Conservation (phyloP, 2,329 filamentous ascomycete species). For the Metarhizium humberi region DNA sequence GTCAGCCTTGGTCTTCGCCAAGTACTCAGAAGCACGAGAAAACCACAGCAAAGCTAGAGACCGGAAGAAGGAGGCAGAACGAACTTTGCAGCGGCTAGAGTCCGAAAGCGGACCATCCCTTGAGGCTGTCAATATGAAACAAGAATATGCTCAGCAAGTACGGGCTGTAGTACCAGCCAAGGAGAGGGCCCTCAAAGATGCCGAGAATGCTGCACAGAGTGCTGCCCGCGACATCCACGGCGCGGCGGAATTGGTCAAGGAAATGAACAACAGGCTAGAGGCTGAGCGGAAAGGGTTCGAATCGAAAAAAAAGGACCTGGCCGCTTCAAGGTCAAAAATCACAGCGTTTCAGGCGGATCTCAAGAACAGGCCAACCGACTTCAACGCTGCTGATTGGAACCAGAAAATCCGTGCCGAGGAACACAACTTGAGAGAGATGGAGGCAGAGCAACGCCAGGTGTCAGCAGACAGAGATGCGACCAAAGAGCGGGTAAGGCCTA, state of each 20-base stretch:
- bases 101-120: slow-evolving; percentile 55
- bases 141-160: slow-evolving; percentile 53
- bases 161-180: slow-evolving; percentile 45
- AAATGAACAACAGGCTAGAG: slow-evolving; percentile 33
- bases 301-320: slow-evolving; percentile 41
- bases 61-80: slow-evolving; percentile 42
- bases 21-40: slow-evolving; percentile 48
- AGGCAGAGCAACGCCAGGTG: slow-evolving; percentile 30
- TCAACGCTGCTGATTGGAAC: slow-evolving; percentile 64
- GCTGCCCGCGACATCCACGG: slow-evolving; percentile 28
- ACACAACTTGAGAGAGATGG: slow-evolving; percentile 42
- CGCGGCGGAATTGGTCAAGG: slow-evolving; percentile 30
- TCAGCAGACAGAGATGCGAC: slow-evolving; percentile 31
- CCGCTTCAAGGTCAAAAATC: slow-evolving; percentile 45
- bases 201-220: slow-evolving; percentile 42
- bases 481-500: slow-evolving; percentile 29
- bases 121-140: slow-evolving; percentile 58
- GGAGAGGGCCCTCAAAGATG: slow-evolving; percentile 40
- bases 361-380: slow-evolving; percentile 53
- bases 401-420: slow-evolving; percentile 58
- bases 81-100: slow-evolving; percentile 51
- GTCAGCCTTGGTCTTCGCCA: slow-evolving; percentile 54
- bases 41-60: slow-evolving; percentile 43
- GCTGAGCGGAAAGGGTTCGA: slow-evolving; percentile 41
- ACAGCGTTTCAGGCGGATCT: slow-evolving; percentile 53